These are phyloP conservation scores for Paramecium tetraurelia DNA, from an alignment of 73 alveolate species.

Conservation along the genomic window DNA sequence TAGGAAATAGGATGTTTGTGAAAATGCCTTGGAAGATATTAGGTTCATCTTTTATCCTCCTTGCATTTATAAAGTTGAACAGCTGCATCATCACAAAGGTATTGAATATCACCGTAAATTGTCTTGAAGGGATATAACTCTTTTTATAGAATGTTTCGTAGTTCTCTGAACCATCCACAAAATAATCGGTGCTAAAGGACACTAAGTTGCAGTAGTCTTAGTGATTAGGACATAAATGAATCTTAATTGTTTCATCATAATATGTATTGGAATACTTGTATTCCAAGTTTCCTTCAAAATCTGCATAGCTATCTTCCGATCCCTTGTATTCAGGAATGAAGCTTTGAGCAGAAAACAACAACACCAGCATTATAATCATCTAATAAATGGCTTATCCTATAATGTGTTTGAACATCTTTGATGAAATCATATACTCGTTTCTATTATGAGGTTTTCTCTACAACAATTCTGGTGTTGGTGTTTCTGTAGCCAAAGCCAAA, in stretches of 20 bases:
- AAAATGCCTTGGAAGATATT: conserved; percentile 76
- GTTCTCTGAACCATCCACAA: conserved; percentile 58
- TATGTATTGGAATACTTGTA: conserved; percentile 54
- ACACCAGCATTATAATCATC: conserved; percentile 59
- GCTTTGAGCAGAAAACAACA: conserved; percentile 75
- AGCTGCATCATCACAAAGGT: conserved; percentile 81
- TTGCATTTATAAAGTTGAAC: conserved; percentile 85
- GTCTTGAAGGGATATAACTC: conserved; percentile 74
- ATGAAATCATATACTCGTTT: conserved; percentile 81
- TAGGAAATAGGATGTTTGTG: conserved; percentile 67
- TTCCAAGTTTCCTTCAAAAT: not conserved
- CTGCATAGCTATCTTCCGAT: not conserved
- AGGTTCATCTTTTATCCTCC: conserved; percentile 86
- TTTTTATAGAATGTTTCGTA: conserved; percentile 56
- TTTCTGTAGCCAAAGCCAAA: conserved; percentile 93
- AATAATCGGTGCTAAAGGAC: conserved; percentile 44
- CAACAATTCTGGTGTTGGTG: conserved; percentile 83
- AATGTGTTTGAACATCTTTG: conserved; percentile 88
- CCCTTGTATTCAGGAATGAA: conserved; percentile 70
- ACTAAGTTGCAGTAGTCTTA: conserved; percentile 43
- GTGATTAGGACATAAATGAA: conserved; percentile 50
- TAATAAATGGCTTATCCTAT: conserved; percentile 76
- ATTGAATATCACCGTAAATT: conserved; percentile 84
- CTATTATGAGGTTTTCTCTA: conserved; percentile 83
- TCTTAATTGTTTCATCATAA: conserved; percentile 21